phyloP scores from a whole-genome alignment of 2,329 filamentous ascomycete genomes.

The Neofusicoccum ribis region DNA sequence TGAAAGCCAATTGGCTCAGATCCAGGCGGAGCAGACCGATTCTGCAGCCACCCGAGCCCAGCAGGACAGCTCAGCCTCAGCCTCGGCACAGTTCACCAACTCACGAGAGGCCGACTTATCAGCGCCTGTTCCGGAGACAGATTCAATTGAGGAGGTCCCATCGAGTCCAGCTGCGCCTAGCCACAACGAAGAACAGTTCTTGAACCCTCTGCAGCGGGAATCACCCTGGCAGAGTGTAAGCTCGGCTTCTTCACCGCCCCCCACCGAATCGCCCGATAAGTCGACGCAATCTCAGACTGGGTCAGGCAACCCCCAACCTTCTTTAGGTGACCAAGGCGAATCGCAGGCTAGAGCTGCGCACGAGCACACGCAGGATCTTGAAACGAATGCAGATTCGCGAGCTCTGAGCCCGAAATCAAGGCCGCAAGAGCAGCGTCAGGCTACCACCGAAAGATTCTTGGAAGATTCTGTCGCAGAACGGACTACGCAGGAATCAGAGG shows the following conservation, averaged over 20 bases:
- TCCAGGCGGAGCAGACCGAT: neutral
- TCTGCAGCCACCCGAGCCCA: neutral
- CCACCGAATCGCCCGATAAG: neutral
- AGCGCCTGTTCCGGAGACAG: constrained; percentile 18
- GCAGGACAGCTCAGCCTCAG: neutral
- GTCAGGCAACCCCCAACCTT: neutral
- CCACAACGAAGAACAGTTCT: neutral
- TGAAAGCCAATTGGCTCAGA: neutral
- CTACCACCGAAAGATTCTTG: neutral
- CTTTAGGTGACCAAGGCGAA: neutral
- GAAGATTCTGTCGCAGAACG: neutral
- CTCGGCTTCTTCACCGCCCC: constrained; percentile 7
- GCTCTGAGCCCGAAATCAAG: neutral
- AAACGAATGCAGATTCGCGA: neutral
- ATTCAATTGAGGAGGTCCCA: constrained; percentile 19
- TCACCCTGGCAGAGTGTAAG: constrained; percentile 1
- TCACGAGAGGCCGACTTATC: constrained; percentile 14
- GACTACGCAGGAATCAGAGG: neutral
- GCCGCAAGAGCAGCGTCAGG: neutral
- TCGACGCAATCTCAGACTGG: neutral
- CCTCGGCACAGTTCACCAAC: constrained; percentile 6
- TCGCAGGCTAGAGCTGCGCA: neutral
- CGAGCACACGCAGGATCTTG: neutral
- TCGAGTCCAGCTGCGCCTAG: constrained; percentile 2
- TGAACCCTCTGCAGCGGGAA: neutral